Conservation (phyloP, 2,329 filamentous ascomycete genomes). For the Alternaria hordeiaustralica region DNA sequence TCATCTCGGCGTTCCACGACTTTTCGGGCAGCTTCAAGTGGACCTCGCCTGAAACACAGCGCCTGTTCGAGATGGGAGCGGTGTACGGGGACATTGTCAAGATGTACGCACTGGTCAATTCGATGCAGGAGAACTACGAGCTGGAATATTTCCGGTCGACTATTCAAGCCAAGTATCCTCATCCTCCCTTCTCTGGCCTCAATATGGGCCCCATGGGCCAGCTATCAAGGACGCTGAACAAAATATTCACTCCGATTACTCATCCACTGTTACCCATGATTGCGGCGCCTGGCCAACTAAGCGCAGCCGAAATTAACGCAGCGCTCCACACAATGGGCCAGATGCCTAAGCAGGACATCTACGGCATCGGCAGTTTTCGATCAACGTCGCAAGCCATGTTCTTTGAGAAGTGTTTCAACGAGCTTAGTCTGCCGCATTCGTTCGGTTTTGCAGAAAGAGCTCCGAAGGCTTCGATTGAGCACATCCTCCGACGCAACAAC, state of each 20-base stretch:
- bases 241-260: conserved; percentile 86
- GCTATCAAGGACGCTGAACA: conserved; percentile 82
- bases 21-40: conserved; percentile 85
- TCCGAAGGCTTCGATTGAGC: conserved; percentile 70
- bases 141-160: conserved; percentile 85
- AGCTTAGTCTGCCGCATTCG: conserved; percentile 81
- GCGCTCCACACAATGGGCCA: conserved; percentile 80
- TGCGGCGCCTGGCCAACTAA: conserved; percentile 84
- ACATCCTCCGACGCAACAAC: conserved; percentile 72
- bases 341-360: conserved; percentile 78
- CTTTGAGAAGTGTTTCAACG: conserved; percentile 71
- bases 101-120: conserved; percentile 85
- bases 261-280: conserved; percentile 84
- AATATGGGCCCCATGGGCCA: conserved; percentile 91
- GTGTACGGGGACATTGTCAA: conserved; percentile 86
- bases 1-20: conserved; percentile 92
- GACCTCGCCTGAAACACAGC: conserved; percentile 75
- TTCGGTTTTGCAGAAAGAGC: conserved; percentile 77
- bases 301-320: conserved; percentile 82
- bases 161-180: conserved; percentile 71
- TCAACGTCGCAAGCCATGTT: conserved; percentile 82
- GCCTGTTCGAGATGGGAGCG: conserved; percentile 73
- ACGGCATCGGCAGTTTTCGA: conserved; percentile 75
- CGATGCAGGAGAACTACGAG: conserved; percentile 87
- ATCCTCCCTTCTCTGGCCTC: conserved; percentile 79